Base-by-base conservation (phyloP, 2,329 filamentous ascomycete species). In the Pyrenophora seminiperda region DNA sequence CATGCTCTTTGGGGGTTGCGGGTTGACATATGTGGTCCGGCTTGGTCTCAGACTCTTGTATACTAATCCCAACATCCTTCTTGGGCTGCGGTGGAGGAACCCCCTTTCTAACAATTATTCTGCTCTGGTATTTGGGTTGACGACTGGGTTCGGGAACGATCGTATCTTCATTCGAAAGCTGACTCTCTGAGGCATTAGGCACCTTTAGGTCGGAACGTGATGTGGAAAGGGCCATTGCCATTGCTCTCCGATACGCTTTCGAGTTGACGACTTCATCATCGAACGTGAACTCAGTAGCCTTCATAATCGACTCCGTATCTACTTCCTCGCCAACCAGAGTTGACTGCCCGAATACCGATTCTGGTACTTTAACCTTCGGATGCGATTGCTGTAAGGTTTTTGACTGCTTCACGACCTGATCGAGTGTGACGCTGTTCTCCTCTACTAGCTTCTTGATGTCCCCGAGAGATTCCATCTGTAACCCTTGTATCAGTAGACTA, bases 381-480 rank as follows among this genome's bases (percentile, higher is more conserved):
- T 68, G 64, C 19, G 62, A 56, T 19, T 61, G 54, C 5, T 65
- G 60, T 7, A 70, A 34, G 9, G 62, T 63, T 14, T 47, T 62
- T 5, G 67, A 68, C 5, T 65, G 55, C 41, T 57, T 63, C 6
- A 64, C 60, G 10, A 70, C 58, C 34, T 60, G 51, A 10, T 69
- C 62, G 7, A 72, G 51, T 27, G 58, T 62, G 14, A 49, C 47
- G 39, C 59, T 67, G 30, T 71, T 72, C 7, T 67, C 61, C 20
- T 61, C 50, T 2, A 72, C 54, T 9, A 72, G 49, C 41, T 58
- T 58, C 48, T 60, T 63, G 18, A 72, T 67, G 14, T 72, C 68
- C 14, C 61, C 53, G 44, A 72, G 61, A 3, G 67, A 71, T 48
- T 71, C 65, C 64, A 70, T 70, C 36, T 71, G 70, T n/a, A 72